Percentiles rank a stretch among this genome's conserved stretches.
Evolutionary conservation across 306 rosid genomes (phyloP).

Genomic region (Acacia acuminata): DNA sequence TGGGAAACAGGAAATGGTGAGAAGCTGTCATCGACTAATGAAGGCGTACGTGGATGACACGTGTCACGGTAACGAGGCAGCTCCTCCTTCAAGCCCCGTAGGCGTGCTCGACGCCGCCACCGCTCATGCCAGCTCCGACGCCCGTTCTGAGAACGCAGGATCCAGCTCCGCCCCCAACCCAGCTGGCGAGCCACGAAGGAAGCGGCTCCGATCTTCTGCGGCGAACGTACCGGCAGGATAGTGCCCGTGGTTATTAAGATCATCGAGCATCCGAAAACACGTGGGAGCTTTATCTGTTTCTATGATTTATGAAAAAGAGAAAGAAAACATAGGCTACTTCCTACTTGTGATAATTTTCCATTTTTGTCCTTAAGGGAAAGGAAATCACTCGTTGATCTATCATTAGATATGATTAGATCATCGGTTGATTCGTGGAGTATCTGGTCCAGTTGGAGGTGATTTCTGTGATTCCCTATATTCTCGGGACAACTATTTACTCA

Average conservation of each 20-base stretch:
- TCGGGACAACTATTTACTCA: not conserved
- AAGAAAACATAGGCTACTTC: not conserved
- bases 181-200: not conserved
- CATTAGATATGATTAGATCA: not conserved
- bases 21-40: slow-evolving; percentile 89
- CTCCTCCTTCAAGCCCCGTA: not conserved
- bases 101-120: slow-evolving; percentile 14
- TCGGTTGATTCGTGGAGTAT: not conserved
- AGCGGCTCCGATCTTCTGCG: slow-evolving; percentile 4
- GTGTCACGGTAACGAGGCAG: not conserved
- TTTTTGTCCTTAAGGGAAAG: not conserved
- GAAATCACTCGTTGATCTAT: not conserved
- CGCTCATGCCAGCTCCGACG: not conserved
- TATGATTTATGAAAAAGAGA: not conserved
- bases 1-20: slow-evolving; percentile 67
- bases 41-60: slow-evolving; percentile 57
- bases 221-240: not conserved
- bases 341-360: not conserved
- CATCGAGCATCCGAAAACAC: not conserved
- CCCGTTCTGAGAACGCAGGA: not conserved
- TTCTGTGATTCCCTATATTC: not conserved
- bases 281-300: not conserved
- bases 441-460: not conserved
- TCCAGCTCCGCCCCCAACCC: not conserved
- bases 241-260: not conserved